Percentiles rank a stretch among this genome's conserved stretches.
Conservation (phyloP, 1,284 basidiomycete genomes). For the Chiua sp. region DNA sequence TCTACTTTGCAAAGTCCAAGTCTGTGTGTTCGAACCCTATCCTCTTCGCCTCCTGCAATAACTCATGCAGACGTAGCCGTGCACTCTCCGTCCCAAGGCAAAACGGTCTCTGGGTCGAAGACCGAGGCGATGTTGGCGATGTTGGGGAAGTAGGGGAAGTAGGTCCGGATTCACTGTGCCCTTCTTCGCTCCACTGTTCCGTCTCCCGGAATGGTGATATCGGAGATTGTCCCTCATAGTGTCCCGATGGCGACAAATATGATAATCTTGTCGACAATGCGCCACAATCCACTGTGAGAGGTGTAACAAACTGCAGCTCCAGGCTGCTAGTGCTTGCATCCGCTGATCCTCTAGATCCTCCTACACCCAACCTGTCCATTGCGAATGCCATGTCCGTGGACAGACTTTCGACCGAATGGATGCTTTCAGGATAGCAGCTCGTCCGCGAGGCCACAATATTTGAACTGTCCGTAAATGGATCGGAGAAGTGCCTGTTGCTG, state of each 20-base stretch:
- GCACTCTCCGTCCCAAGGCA: slow-evolving; percentile 11
- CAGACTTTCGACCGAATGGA: slow-evolving; percentile 13
- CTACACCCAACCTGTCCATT: background rate
- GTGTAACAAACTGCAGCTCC: slow-evolving; percentile 23
- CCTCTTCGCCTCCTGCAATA: slow-evolving; percentile 21
- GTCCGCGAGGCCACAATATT: slow-evolving; percentile 16
- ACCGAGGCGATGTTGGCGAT: background rate
- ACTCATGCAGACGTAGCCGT: slow-evolving; percentile 15
- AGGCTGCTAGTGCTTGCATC: slow-evolving; percentile 13
- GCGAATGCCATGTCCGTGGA: slow-evolving; percentile 13
- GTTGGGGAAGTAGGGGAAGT: background rate
- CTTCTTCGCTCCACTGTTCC: slow-evolving; percentile 1
- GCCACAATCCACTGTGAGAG: slow-evolving; percentile 4
- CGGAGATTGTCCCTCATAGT: slow-evolving; percentile 15
- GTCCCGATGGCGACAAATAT: slow-evolving; percentile 18
- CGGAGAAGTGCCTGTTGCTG: slow-evolving; percentile 10
- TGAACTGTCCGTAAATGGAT: slow-evolving; percentile 23
- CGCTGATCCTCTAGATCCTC: background rate
- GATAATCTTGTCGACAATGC: slow-evolving; percentile 1
- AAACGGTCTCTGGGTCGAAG: slow-evolving; percentile 3
- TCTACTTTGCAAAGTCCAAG: background rate
- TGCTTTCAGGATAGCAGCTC: slow-evolving; percentile 4
- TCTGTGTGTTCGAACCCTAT: background rate
- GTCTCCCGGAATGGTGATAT: background rate
- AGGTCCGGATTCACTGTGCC: background rate